phyloP scores from a whole-genome alignment of 192 early-diverging fungal genomes.

The Polychytrium aggregatum region DNA sequence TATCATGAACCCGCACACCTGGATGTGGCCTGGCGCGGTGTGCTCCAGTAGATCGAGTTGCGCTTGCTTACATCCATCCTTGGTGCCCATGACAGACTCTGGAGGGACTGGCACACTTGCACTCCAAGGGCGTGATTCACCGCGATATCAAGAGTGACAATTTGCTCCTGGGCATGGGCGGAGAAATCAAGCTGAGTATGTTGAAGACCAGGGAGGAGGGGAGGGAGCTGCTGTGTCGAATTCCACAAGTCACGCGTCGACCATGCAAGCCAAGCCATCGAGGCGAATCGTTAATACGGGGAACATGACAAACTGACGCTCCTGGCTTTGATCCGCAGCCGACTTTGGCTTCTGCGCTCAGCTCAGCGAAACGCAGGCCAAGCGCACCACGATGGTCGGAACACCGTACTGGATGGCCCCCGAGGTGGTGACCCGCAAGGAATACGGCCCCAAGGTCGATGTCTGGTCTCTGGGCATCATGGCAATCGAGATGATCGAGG shows the following conservation, averaged over 20 bases:
- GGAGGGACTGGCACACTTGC: slow-evolving; percentile 49
- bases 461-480: slow-evolving; percentile 92
- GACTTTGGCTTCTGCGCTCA: slow-evolving; percentile 96
- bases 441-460: slow-evolving; percentile 62
- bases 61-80: no score
- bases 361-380: slow-evolving; percentile 69
- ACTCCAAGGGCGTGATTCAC: slow-evolving; percentile 57
- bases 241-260: not conserved
- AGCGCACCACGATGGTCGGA: slow-evolving; percentile 52
- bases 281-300: not conserved
- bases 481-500: slow-evolving; percentile 97
- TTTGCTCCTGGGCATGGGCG: slow-evolving; percentile 49
- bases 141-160: slow-evolving; percentile 63
- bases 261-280: not conserved
- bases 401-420: slow-evolving; percentile 44
- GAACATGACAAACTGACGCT: not conserved
- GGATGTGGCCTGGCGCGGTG: no score
- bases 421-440: slow-evolving; percentile 50
- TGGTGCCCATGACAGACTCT: slow-evolving; percentile 43
- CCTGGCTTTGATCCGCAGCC: slow-evolving; percentile 38
- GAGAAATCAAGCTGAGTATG: slow-evolving; percentile 65
- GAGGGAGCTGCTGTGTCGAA: slow-evolving; percentile 2
- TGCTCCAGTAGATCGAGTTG: no score
- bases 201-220: not conserved
- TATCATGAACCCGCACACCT: no score